These are phyloP conservation scores for Suillus subaureus DNA, from an alignment of 768 basidiomycete genomes.

Conservation along the genomic window DNA sequence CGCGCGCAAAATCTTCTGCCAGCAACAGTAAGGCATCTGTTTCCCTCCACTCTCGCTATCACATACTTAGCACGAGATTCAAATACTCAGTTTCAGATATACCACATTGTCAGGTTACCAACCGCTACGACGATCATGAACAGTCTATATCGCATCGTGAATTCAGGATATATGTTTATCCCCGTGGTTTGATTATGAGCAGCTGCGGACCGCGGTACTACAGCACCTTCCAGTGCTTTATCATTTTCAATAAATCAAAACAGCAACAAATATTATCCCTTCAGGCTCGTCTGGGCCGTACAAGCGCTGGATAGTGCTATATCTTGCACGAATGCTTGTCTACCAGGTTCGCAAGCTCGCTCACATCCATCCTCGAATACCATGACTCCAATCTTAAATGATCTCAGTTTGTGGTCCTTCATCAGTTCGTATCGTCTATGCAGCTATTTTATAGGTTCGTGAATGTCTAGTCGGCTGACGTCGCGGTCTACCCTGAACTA, in stretches of 20 bases:
- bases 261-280: neutral
- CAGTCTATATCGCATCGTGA: too few species aligned
- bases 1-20: too few species aligned
- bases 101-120: neutral
- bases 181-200: too few species aligned
- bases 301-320: neutral
- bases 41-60: neutral
- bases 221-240: too few species aligned
- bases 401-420: neutral
- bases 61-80: neutral
- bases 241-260: too few species aligned
- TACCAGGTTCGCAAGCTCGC: neutral
- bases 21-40: too few species aligned
- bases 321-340: neutral
- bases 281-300: neutral
- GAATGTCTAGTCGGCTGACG: neutral
- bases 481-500: neutral
- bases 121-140: too few species aligned
- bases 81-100: neutral
- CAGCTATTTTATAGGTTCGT: neutral
- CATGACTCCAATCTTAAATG: neutral
- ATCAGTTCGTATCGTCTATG: neutral
- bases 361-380: neutral
- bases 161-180: neutral
- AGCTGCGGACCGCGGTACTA: too few species aligned